Evolutionary conservation across 1,139 yeast species (phyloP), one percentile per base, ranked within the genome.

Genomic region (Protomyces pachydermus): DNA sequence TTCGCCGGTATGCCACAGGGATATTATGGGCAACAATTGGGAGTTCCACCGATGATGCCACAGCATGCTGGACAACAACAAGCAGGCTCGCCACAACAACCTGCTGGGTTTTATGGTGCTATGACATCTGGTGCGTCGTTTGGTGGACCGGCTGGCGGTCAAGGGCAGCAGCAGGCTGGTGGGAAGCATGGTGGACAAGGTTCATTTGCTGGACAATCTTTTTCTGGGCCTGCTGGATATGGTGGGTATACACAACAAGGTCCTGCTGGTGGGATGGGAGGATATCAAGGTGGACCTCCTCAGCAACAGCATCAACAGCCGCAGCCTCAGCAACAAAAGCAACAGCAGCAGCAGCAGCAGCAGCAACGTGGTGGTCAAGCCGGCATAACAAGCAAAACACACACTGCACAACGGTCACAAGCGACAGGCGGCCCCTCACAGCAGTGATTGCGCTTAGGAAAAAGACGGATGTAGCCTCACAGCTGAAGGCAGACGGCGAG

Each of bases 11-110:
- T 65, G 61, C 42, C 60, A 51, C 55, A 58, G 20, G 61, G 66
- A 64, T 62, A 60, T 20, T 54, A 60, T 10, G 39, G 54, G 35
- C 54, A 42, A 25, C 32, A 28, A 28, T 28, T 28, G 32, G 60
- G 50, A 23, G 50, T 45, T 2, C 55, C 67, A 9, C 56, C 57
- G 28, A 56, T 66, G 18, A 53, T 65, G 20, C 61, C 62, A 10
- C 25, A 16, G 18, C 25, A 42, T 37, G 42, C 16, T 14, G 42
- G 42, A 6, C 16, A 6, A 37, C 16, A 12, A 14, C 42, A 5
- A n/a, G 12, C 8, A 20, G 48, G 48, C 2, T 42, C 48, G 8
- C 48, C 48, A 20, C 48, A 42, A 42, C 48, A 42, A 10, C 23
- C 48, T 4, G 2, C 48, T 42, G 48, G 48, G 23, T 42, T 42